Percentiles rank a stretch among this genome's conserved stretches.
phyloP scores from a whole-genome alignment of 78 protist genomes.

The Isochrysis galbana region DNA sequence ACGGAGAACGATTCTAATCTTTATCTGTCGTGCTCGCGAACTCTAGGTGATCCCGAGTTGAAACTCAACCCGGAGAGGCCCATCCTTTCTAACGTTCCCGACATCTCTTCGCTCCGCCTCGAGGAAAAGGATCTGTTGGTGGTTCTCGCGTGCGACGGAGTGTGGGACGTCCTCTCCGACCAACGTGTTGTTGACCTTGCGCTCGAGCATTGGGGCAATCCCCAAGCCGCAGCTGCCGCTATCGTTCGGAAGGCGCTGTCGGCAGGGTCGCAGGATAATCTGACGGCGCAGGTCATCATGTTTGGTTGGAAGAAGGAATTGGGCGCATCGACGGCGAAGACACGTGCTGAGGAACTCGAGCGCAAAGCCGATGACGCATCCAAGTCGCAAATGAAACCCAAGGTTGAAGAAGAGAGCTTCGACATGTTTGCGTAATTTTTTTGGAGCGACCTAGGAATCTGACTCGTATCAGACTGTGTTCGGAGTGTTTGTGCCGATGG shows the following conservation, averaged over 20 bases:
- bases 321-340: background rate
- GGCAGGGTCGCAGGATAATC: background rate
- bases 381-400: background rate
- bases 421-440: background rate
- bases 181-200: background rate
- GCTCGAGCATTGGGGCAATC: background rate
- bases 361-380: background rate
- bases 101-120: background rate
- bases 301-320: background rate
- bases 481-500: no score
- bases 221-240: background rate
- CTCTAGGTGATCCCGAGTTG: background rate
- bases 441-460: no score
- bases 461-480: no score
- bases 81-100: background rate
- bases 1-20: no score
- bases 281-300: background rate
- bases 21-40: background rate
- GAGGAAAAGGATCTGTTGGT: background rate
- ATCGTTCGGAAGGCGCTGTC: background rate
- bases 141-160: background rate
- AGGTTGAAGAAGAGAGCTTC: background rate
- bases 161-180: slow-evolving; percentile 18
- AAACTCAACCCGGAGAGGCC: background rate
- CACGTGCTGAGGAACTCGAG: background rate